Conservation (phyloP, 768 basidiomycete genomes). For the Boletus eberwhitei region DNA sequence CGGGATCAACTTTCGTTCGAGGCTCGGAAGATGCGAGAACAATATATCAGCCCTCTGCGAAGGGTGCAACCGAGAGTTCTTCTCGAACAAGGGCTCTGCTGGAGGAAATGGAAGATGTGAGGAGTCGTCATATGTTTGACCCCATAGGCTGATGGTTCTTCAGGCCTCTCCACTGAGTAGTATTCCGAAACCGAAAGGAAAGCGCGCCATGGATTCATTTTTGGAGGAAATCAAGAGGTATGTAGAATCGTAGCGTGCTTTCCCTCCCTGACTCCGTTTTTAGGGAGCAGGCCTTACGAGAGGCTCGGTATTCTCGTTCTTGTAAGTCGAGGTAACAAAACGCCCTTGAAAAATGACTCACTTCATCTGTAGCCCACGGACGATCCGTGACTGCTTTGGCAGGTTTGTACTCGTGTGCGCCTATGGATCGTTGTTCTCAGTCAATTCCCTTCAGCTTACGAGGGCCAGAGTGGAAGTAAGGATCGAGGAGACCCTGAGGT, state of each 20-base stretch:
- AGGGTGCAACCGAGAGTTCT: slow-evolving; percentile 25
- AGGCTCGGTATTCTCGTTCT: slow-evolving; percentile 75
- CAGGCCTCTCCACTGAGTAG: slow-evolving; percentile 57
- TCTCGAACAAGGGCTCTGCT: slow-evolving; percentile 32
- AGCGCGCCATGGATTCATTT: slow-evolving; percentile 94
- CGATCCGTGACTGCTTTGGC: slow-evolving; percentile 90
- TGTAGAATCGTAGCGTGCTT: slow-evolving; percentile 6
- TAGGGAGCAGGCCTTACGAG: slow-evolving; percentile 91
- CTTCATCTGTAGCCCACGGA: slow-evolving; percentile 44
- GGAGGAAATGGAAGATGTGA: slow-evolving; percentile 33
- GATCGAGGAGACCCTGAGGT: slow-evolving; percentile 88
- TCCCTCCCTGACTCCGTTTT: slow-evolving; percentile 1
- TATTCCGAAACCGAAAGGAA: slow-evolving; percentile 80
- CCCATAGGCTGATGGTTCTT: slow-evolving; percentile 5
- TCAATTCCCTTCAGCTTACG: slow-evolving; percentile 56
- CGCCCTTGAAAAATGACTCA: not conserved
- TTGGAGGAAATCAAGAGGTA: slow-evolving; percentile 95
- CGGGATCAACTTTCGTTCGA: slow-evolving; percentile 59
- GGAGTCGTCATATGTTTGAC: slow-evolving; percentile 16
- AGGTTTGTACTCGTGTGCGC: slow-evolving; percentile 42
- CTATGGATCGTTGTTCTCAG: not conserved
- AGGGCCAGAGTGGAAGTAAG: slow-evolving; percentile 86
- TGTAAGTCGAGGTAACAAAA: slow-evolving; percentile 37
- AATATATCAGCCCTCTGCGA: slow-evolving; percentile 43
- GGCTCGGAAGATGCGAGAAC: slow-evolving; percentile 42